Evolutionary conservation across 129 eudicot genomes (phyloP), one percentile per base, ranked within the genome.

Genomic region (Smallanthus sonchifolius): DNA sequence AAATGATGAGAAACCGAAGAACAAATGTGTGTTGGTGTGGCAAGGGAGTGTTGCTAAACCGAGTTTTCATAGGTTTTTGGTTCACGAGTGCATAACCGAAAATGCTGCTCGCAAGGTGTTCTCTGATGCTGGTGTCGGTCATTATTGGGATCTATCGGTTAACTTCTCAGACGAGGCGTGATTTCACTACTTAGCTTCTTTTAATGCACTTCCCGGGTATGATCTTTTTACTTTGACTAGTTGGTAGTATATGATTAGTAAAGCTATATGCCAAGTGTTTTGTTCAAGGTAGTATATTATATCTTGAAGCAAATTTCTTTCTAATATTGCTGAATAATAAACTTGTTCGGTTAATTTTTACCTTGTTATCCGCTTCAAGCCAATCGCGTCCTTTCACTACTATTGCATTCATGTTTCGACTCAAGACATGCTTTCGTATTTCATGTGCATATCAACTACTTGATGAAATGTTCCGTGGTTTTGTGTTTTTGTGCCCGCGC

Each of bases 21-120:
- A 90, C 69, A 85, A 88, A 47, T 94, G 98, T 48, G 62, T 81
- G 74, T 49, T 90, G 72, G 97, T 94, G 37, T 94, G 98, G 98
- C 96, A 94, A 81, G 98, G 98, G 13, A 88, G 89, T 74, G 98
- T 94, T 48, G 98, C 98, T 0, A 90, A 73, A 59, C 78, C 96
- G 1, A 81, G 83, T 67, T 94, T 90, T 45, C 79, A 75, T 80
- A 80, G 87, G 81, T 94, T 94, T 80, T 67, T 36, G 52, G 89
- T 90, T 35, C 97, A 94, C 3, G 96, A 88, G 57, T 90, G 97
- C 80, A 85, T 96, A 74, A 90, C 93, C 35, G 98, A 90, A 63
- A 88, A 91, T 51, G 98, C 96, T 63, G 98, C 93, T 2, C 87
- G 97, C 2, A 90, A 85, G 67, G 83, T 86, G 47, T 86, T 93